Conservation (phyloP, 2,329 filamentous ascomycete genomes). For the Sclerotinia minor region DNA sequence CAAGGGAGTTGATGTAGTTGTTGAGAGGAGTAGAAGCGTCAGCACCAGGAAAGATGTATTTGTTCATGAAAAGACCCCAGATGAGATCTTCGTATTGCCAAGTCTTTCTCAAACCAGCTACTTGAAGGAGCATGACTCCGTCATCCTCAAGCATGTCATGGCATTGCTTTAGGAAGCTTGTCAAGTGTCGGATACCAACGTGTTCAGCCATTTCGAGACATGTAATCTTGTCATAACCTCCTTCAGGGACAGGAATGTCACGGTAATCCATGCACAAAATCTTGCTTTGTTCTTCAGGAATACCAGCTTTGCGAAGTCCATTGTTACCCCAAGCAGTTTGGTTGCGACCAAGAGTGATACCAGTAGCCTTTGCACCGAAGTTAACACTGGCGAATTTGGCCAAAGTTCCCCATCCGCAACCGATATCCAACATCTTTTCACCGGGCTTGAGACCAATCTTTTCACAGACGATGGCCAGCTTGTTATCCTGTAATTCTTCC, state of each 20-base stretch:
- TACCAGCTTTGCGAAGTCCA: conserved; percentile 77
- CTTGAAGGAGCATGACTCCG: conserved; percentile 93
- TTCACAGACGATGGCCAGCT: conserved; percentile 90
- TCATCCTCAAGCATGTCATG: conserved; percentile 96
- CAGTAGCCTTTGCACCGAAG: conserved; percentile 80
- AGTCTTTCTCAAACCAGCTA: conserved; percentile 86
- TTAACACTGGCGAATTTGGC: conserved; percentile 89
- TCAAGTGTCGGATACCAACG: conserved; percentile 89
- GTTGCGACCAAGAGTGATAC: conserved; percentile 92
- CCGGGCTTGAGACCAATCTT: conserved; percentile 84
- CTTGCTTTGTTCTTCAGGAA: conserved; percentile 83
- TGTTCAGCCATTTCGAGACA: conserved; percentile 99
- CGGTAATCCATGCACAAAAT: conserved; percentile 98
- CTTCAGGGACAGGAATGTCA: conserved; percentile 78
- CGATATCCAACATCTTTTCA: conserved; percentile 87
- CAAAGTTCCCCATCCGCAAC: conserved; percentile 97
- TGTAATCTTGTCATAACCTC: conserved; percentile 90
- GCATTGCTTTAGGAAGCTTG: conserved; percentile 78
- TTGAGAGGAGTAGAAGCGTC: conserved; percentile 93
- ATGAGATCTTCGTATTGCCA: conserved; percentile 99
- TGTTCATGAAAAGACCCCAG: conserved; percentile 99
- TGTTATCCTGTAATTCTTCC: conserved; percentile 97
- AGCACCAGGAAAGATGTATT: conserved; percentile 96
- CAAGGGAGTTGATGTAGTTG: conserved; percentile 80
- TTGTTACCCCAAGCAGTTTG: conserved; percentile 97